Evolutionary conservation across 495 filamentous ascomycete genomes (phyloP).

Genomic region (Penicillium crystallinum): DNA sequence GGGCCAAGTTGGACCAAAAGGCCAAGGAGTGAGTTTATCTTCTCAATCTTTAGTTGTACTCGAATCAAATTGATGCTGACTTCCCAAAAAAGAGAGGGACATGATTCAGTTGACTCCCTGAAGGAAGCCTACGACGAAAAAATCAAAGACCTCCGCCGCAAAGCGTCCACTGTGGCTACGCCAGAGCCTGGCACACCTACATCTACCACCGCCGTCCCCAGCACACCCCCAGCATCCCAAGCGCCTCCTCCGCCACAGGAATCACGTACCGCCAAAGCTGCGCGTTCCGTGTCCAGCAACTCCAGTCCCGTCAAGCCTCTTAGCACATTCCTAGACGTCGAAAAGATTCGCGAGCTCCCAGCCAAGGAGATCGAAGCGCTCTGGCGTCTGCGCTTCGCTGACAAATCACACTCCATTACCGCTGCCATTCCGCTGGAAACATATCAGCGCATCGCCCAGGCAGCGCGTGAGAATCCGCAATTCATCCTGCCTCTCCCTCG

Average conservation of each 20-base stretch:
- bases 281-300: constrained; percentile 22
- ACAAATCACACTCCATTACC: constrained; percentile 65
- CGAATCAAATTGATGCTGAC: too few relatives aligned
- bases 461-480: constrained; percentile 69
- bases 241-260: constrained; percentile 27
- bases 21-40: constrained; percentile 59
- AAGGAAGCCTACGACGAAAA: constrained; percentile 78
- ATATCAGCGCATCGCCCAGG: constrained; percentile 60
- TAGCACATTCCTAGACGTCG: constrained; percentile 73
- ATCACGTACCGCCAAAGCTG: constrained; percentile 31
- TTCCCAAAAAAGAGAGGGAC: constrained; percentile 56
- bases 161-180: constrained; percentile 53
- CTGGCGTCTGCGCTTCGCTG: constrained; percentile 86
- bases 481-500: constrained; percentile 91
- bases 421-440: constrained; percentile 70
- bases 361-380: constrained; percentile 77
- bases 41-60: too few relatives aligned
- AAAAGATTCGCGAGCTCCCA: constrained; percentile 67
- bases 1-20: constrained; percentile 77
- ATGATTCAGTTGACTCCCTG: constrained; percentile 66
- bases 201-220: constrained; percentile 4
- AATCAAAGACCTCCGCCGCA: constrained; percentile 60
- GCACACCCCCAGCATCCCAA: constrained; percentile 26
- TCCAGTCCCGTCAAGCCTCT: constrained; percentile 70
- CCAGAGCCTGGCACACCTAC: constrained; percentile 35